Evolutionary conservation across 306 rosid species (phyloP), one percentile per base, ranked within the genome.

Genomic region (Alnus rubra): DNA sequence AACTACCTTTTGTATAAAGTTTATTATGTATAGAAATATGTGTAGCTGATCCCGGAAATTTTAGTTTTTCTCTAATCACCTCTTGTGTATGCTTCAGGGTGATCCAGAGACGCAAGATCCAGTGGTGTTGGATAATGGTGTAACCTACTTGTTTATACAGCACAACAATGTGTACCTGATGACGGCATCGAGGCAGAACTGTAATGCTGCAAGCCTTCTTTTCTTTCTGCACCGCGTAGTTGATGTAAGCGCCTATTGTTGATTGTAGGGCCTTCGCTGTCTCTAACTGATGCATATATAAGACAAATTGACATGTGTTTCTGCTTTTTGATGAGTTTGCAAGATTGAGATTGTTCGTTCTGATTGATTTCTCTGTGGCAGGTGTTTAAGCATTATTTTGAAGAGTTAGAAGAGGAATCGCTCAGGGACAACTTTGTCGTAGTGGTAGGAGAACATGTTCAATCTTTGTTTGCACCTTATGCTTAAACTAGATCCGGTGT

Each of bases 311-410:
- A 31, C 33, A 9, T 23, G 9, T 62, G 69, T 62, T 59, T n/a
- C 62, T n/a, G 11, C 65, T 10, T 59, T 59, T 4, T 28, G 19
- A 55, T 55, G 6, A 59, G 65, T 59, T 59, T 59, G 33, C 65
- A 10, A 23, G 4, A 59, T 59, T 12, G 18, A 11, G 31, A 18
- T n/a, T 42, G 30, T 68, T 14, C 1, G 13, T 68, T 39, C 73
- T 80, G 45, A 52, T 77, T 76, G 9, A 14, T 81, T 63, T 69
- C 80, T 80, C 44, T 73, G 71, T 55, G 77, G 77, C 91, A 95
- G 99, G 98, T 95, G 52, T 95, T 95, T 78, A 95, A 93, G 90
- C 98, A 95, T 83, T 95, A 95, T 81, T 95, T 95, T 63, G 99
- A 95, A 80, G 98, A 93, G 81, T 82, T 95, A 78, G 98, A 95